phyloP scores from a whole-genome alignment of 164 flowering plant genomes.

The Vitis rupestris region DNA sequence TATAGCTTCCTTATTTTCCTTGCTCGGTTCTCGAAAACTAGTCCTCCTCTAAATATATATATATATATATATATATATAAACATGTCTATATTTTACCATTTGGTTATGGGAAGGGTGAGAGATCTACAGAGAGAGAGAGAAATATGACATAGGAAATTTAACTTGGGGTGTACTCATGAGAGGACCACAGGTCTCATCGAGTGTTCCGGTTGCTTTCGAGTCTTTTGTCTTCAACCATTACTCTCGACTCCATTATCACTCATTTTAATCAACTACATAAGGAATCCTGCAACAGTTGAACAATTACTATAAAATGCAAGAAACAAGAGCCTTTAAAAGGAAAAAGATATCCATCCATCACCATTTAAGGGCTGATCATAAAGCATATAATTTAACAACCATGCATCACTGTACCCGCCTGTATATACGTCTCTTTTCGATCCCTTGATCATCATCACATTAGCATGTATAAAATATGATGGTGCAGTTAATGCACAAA shows the following conservation, averaged over 20 bases:
- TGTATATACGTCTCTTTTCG: no score
- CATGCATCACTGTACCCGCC: no score
- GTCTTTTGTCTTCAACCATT: not conserved
- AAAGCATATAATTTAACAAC: not conserved
- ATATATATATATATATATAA: not conserved
- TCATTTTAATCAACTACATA: not conserved
- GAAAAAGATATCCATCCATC: not conserved
- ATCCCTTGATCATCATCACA: no score
- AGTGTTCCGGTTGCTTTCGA: slow-evolving; percentile 33
- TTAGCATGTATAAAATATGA: no score
- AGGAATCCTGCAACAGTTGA: not conserved
- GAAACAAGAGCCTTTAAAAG: not conserved
- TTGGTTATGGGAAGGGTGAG: not conserved
- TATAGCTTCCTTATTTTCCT: not conserved
- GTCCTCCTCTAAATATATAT: not conserved
- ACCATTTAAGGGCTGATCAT: slow-evolving; percentile 3
- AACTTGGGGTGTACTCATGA: slow-evolving; percentile 36
- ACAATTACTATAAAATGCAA: not conserved
- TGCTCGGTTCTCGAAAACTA: not conserved
- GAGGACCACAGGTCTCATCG: slow-evolving; percentile 29
- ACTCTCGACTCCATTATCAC: slow-evolving; percentile 14
- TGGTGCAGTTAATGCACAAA: no score
- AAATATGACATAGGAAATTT: slow-evolving; percentile 21
- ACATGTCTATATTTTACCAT: not conserved
- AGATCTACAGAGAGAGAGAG: slow-evolving; percentile 8